Conservation (phyloP, 2,329 filamentous ascomycete species). For the Aspergillus ochraceus region DNA sequence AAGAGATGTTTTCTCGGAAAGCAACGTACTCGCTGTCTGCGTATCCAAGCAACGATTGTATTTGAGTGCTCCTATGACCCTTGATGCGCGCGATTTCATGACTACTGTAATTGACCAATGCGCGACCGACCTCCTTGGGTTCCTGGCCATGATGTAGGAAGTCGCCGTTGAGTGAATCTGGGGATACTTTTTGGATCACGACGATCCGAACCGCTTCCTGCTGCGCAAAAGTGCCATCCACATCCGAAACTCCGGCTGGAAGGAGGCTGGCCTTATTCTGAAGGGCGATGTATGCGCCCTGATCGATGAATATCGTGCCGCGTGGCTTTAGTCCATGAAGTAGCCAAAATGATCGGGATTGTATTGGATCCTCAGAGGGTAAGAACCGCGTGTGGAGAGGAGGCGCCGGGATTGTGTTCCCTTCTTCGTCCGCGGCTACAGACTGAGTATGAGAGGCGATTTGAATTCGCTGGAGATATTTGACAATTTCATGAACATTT, state of each 20-base stretch:
- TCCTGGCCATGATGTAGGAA: constrained; percentile 39
- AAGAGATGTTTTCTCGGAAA: constrained; percentile 80
- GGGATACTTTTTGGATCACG: constrained; percentile 65
- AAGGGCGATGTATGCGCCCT: constrained; percentile 80
- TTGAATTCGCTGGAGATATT: constrained; percentile 69
- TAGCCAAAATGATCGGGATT: constrained; percentile 96
- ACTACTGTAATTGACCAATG: constrained; percentile 90
- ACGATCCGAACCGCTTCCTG: constrained; percentile 88
- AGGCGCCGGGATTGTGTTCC: constrained; percentile 43
- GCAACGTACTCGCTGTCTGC: constrained; percentile 94
- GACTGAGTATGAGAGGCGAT: constrained; percentile 26
- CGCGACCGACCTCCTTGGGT: constrained; percentile 77
- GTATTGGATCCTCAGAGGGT: constrained; percentile 78
- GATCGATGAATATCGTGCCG: constrained; percentile 88
- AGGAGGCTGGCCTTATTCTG: constrained; percentile 82
- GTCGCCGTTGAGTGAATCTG: constrained; percentile 42
- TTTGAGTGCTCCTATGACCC: constrained; percentile 79
- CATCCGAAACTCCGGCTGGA: constrained; percentile 85
- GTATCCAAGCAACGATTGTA: constrained; percentile 78
- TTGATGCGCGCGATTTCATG: constrained; percentile 80
- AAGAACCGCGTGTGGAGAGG: constrained; percentile 92
- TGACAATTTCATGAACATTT: constrained; percentile 85
- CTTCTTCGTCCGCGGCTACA: constrained; percentile 20
- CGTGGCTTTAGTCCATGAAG: constrained; percentile 88
- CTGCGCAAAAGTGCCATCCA: constrained; percentile 84